Conservation (phyloP, 1,284 basidiomycete genomes). For the Sphaerobolus stellatus region DNA sequence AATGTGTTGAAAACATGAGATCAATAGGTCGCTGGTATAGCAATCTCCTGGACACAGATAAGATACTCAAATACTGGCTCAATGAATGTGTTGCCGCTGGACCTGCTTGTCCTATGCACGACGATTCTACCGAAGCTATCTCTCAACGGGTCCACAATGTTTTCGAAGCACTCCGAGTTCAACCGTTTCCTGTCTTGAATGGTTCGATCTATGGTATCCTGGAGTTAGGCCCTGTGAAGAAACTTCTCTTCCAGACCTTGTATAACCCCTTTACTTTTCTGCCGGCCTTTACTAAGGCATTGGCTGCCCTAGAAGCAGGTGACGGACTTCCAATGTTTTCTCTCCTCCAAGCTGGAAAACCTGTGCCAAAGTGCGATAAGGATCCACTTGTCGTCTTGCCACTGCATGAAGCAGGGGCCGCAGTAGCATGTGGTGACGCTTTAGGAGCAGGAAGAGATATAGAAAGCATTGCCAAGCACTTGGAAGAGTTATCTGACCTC, state of each 20-base stretch:
- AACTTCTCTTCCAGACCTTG: constrained; percentile 12
- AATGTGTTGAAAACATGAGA: constrained; percentile 25
- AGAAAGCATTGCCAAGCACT: not conserved
- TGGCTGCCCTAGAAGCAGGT: constrained; percentile 15
- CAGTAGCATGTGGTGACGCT: constrained; percentile 14
- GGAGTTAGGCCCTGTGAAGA: constrained; percentile 10
- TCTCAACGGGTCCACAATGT: not conserved
- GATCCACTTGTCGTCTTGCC: not conserved
- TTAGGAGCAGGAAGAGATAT: not conserved
- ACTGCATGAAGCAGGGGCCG: constrained; percentile 3
- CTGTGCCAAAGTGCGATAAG: constrained; percentile 4
- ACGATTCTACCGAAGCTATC: constrained; percentile 15
- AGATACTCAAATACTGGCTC: constrained; percentile 33
- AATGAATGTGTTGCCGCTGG: constrained; percentile 39
- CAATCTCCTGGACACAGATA: constrained; percentile 24
- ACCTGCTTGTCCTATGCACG: constrained; percentile 37
- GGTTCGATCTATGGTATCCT: constrained; percentile 9
- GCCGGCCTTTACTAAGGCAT: constrained; percentile 4
- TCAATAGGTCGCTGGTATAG: constrained; percentile 19
- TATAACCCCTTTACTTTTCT: constrained; percentile 10
- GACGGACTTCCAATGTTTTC: constrained; percentile 11
- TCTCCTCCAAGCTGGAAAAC: not conserved
- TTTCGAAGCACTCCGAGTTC: constrained; percentile 2
- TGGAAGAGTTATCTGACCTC: constrained; percentile 6
- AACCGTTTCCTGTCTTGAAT: constrained; percentile 4